phyloP scores from a whole-genome alignment of 345 rosid species.

The Hypericum perforatum region DNA sequence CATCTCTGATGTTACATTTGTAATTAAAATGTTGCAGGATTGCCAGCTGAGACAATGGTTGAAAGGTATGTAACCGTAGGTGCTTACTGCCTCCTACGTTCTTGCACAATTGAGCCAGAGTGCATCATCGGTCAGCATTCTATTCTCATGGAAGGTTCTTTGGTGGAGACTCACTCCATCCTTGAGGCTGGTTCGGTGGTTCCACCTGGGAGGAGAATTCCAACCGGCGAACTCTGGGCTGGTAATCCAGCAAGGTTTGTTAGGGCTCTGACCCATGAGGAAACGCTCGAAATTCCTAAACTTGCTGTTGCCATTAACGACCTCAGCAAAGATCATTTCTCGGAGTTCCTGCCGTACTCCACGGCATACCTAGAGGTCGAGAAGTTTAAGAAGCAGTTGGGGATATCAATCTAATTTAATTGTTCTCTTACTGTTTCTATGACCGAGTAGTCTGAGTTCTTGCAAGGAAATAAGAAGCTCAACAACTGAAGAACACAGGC shows the following conservation, averaged over 20 bases:
- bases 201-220: slow-evolving; percentile 95
- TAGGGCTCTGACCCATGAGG: slow-evolving; percentile 76
- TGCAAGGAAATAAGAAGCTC: slow-evolving; percentile 56
- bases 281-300: slow-evolving; percentile 84
- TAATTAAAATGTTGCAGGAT: slow-evolving; percentile 37
- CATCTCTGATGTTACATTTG: slow-evolving; percentile 1
- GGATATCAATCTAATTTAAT: slow-evolving; percentile 52
- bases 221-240: slow-evolving; percentile 94
- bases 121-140: slow-evolving; percentile 96
- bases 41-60: slow-evolving; percentile 78
- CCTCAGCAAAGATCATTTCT: slow-evolving; percentile 60
- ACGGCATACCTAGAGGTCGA: slow-evolving; percentile 91
- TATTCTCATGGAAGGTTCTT: slow-evolving; percentile 94
- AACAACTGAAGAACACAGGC: slow-evolving; percentile 28
- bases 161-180: slow-evolving; percentile 83
- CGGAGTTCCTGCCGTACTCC: slow-evolving; percentile 86
- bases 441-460: slow-evolving; percentile 19
- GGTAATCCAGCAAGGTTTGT: slow-evolving; percentile 95
- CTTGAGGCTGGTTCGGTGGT: slow-evolving; percentile 93
- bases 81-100: slow-evolving; percentile 72
- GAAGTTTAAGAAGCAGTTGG: slow-evolving; percentile 67
- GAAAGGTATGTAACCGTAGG: slow-evolving; percentile 91
- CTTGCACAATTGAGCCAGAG: slow-evolving; percentile 96
- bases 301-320: slow-evolving; percentile 91
- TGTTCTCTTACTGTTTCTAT: slow-evolving; percentile 10